A percentile compares a stretch with the other conserved stretches of the same genome.
phyloP scores from a whole-genome alignment of 2,329 filamentous ascomycete species.

The Cladobotryum mycophilum region DNA sequence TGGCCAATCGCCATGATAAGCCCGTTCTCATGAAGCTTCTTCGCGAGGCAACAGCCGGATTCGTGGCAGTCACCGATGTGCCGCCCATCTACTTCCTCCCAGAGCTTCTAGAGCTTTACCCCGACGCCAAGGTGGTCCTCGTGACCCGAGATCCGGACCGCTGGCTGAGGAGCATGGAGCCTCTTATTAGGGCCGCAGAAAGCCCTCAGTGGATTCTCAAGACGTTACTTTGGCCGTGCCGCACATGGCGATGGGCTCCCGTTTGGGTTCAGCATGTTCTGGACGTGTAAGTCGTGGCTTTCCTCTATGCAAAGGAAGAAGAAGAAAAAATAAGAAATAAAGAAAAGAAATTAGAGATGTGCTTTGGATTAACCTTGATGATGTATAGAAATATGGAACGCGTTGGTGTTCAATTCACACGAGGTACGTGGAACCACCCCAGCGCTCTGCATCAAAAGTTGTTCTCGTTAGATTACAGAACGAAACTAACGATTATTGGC shows the following conservation, averaged over 20 bases:
- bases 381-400: slow-evolving; percentile 8
- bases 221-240: not conserved
- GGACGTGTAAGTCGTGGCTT: too few species aligned
- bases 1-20: slow-evolving; percentile 1
- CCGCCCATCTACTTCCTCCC: slow-evolving; percentile 35
- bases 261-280: too few species aligned
- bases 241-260: too few species aligned
- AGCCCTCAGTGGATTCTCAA: slow-evolving; percentile 1
- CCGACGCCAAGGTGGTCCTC: slow-evolving; percentile 40
- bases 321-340: too few species aligned
- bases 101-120: slow-evolving; percentile 41
- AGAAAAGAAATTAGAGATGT: too few species aligned
- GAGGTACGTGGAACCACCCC: too few species aligned
- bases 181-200: slow-evolving; percentile 5
- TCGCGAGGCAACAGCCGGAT: slow-evolving; percentile 33
- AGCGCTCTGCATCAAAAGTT: too few species aligned
- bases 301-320: too few species aligned
- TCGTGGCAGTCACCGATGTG: slow-evolving; percentile 38
- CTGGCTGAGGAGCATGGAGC: slow-evolving; percentile 28
- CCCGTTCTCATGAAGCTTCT: slow-evolving; percentile 23
- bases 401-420: too few species aligned
- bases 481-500: too few species aligned
- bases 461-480: too few species aligned
- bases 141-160: slow-evolving; percentile 29
- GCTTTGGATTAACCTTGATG: slow-evolving; percentile 3